These are phyloP conservation scores for Euphorbia schlechtendalii DNA, from an alignment of 441 rosid genomes.

Conservation along the genomic window DNA sequence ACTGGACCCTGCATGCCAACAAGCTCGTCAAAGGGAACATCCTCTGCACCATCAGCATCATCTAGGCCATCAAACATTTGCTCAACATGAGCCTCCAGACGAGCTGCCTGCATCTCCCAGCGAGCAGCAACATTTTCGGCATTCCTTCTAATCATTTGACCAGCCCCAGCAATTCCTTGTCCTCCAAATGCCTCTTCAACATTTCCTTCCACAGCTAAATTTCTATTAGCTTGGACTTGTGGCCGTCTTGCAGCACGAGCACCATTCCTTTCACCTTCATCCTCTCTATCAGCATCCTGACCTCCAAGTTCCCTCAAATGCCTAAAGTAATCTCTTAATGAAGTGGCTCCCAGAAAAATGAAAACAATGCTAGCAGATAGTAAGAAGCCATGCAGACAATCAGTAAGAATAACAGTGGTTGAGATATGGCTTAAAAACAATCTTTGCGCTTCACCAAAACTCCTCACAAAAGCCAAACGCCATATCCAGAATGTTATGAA, in stretches of 20 bases:
- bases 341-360: constrained; percentile 98
- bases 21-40: constrained; percentile 97
- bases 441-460: constrained; percentile 89
- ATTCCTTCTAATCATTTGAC: constrained; percentile 68
- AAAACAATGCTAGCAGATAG: constrained; percentile 97
- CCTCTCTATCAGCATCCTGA: constrained; percentile 92
- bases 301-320: constrained; percentile 95
- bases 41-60: constrained; percentile 99
- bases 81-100: constrained; percentile 97
- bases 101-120: constrained; percentile 99
- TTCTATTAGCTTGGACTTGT: constrained; percentile 66
- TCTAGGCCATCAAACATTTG: constrained; percentile 99
- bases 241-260: constrained; percentile 81
- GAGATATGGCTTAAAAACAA: constrained; percentile 90
- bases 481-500: constrained; percentile 98
- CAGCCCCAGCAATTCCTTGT: constrained; percentile 75
- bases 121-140: constrained; percentile 97
- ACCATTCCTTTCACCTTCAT: constrained; percentile 85
- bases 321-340: constrained; percentile 94
- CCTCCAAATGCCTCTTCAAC: constrained; percentile 78
- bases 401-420: constrained; percentile 82
- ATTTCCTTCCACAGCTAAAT: constrained; percentile 71
- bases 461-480: constrained; percentile 92
- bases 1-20: constrained; percentile 99
- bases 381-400: constrained; percentile 97